Percentiles rank a stretch among this genome's conserved stretches.
Evolutionary conservation across 768 basidiomycete genomes (phyloP).

Genomic region (Tulasnella sp.): DNA sequence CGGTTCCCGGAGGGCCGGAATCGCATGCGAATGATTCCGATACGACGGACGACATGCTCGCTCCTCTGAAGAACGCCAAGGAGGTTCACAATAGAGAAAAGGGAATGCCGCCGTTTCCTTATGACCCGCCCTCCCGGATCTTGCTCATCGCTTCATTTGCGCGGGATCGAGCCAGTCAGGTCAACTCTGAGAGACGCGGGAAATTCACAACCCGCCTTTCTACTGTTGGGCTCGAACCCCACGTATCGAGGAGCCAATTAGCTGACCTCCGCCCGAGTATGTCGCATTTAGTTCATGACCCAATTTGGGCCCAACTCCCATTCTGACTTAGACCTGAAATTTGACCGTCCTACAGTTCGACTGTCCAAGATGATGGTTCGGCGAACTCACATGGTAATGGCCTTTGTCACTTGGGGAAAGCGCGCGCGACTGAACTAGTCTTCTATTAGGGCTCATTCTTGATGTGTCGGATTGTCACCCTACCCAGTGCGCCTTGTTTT

Average conservation of each 20-base stretch:
- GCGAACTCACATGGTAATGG: not conserved
- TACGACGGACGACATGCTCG: not conserved
- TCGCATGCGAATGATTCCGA: not conserved
- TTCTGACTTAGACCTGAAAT: not conserved
- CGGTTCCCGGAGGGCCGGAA: not conserved
- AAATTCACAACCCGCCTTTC: not conserved
- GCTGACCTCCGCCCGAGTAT: not conserved
- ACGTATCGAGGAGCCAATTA: not conserved
- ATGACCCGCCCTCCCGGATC: not conserved
- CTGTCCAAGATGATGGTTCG: slow-evolving; percentile 21
- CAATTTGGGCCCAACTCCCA: not conserved
- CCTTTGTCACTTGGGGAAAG: not conserved
- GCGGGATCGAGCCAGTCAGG: not conserved
- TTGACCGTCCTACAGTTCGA: not conserved
- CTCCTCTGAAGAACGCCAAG: not conserved
- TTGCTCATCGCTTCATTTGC: not conserved
- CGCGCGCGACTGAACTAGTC: not conserved
- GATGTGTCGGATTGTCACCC: slow-evolving; percentile 16
- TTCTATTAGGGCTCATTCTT: not conserved
- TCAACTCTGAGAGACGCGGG: not conserved
- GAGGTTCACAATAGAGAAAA: not conserved
- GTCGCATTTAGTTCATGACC: not conserved
- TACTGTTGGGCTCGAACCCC: slow-evolving; percentile 9
- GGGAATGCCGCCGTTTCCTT: slow-evolving; percentile 8
- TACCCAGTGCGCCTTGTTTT: not conserved